Evolutionary conservation across 768 basidiomycete species (phyloP), one percentile per base, ranked within the genome.

Genomic region (Termitomyces sp.): DNA sequence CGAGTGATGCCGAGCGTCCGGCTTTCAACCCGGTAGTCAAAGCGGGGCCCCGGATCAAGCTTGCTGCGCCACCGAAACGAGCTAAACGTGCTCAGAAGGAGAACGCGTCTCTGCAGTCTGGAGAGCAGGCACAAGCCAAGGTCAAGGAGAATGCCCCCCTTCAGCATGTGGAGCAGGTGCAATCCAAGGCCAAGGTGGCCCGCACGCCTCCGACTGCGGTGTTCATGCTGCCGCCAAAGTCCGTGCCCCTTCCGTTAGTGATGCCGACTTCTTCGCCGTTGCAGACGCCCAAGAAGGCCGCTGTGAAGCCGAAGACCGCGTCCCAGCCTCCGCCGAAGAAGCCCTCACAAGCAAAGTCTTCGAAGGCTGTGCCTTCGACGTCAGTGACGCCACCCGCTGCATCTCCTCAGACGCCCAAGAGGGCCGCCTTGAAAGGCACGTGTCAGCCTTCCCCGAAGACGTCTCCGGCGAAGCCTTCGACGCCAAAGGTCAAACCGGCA

Each of bases 1-100:
- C 56, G 2, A 34, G 16, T 4, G 56, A 57, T 14, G 56, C 56
- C 9, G 56, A 57, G 42, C 48, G 56, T 4, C 56, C 56, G 12
- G 9, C 49, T 22, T 51, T 48, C 14, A 44, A 14, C 13, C 39
- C 56, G 1, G 39, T 36, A 6, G n/a, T 52, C 10, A 41, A 44
- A 13, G 22, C 42, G 2, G 56, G 49, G 2, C 39, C 49, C 3
- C 36, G 41, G 0, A 36, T 57, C 8, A 57, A 57, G 43, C 37
- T 57, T 1, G 12, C 42, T 3, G 42, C 42, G 1, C 56, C 56
- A 0, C 56, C 39, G 0, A 56, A 49, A 14, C 36, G 47, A 13
- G 42, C 18, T 2, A 37, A 27, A 24, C 27, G 55, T 2, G 37
- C 37, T 0, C 32, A 49, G 1, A 56, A 49, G 37, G 29, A 29